Percentiles rank a stretch among this genome's conserved stretches.
phyloP scores from a whole-genome alignment of 2,329 filamentous ascomycete genomes.

The Colletotrichum noveboracense region DNA sequence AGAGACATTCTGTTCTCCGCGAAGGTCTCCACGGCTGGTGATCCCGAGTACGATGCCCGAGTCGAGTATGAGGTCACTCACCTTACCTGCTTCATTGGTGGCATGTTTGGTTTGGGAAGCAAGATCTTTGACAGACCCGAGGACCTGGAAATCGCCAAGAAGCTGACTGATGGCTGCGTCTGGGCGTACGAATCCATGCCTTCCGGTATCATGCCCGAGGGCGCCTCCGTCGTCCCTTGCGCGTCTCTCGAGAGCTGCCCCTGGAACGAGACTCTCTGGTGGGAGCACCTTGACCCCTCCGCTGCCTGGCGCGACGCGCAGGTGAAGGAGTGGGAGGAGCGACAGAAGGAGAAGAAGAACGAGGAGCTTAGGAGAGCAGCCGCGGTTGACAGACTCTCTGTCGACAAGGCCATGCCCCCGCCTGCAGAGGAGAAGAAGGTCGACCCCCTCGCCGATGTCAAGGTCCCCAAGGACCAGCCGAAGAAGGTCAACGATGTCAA shows the following conservation, averaged over 20 bases:
- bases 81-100: constrained; percentile 72
- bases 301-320: constrained; percentile 46
- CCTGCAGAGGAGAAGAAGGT: background rate
- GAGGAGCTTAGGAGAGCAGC: constrained; percentile 25
- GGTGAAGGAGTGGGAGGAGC: constrained; percentile 49
- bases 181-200: constrained; percentile 70
- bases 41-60: constrained; percentile 40
- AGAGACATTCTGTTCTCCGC: constrained; percentile 78
- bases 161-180: constrained; percentile 71
- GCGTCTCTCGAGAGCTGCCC: constrained; percentile 49
- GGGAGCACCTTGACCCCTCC: constrained; percentile 52
- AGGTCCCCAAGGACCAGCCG: constrained; percentile 15
- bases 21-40: constrained; percentile 55
- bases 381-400: background rate
- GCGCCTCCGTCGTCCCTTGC: constrained; percentile 54
- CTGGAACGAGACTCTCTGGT: constrained; percentile 59
- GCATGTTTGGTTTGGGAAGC: constrained; percentile 71
- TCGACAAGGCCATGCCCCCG: background rate
- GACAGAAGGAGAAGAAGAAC: constrained; percentile 39
- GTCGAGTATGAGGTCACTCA: constrained; percentile 67
- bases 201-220: constrained; percentile 71
- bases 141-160: constrained; percentile 67
- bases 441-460: constrained; percentile 1
- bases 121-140: constrained; percentile 64
- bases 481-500: constrained; percentile 4